Conservation (phyloP, 2,329 filamentous ascomycete species). For the Cytospora paraplurivora region DNA sequence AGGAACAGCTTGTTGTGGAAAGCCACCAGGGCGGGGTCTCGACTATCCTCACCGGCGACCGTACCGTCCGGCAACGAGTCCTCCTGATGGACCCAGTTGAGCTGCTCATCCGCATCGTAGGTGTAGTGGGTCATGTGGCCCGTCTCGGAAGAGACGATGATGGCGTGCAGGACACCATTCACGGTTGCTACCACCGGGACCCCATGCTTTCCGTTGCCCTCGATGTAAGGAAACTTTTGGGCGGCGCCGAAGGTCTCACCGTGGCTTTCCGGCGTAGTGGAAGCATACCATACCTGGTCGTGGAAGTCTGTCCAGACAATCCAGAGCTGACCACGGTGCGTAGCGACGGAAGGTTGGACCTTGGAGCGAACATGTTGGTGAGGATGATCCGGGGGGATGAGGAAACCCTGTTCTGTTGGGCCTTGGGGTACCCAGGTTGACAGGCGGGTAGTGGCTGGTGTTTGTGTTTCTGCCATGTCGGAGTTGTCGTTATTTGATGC, state of each 20-base stretch:
- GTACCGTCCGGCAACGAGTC: constrained; percentile 32
- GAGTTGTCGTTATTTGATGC: not conserved
- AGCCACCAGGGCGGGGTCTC: constrained; percentile 35
- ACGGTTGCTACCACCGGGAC: constrained; percentile 40
- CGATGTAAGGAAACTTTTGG: constrained; percentile 33
- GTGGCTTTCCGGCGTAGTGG: constrained; percentile 33
- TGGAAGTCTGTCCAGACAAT: constrained; percentile 38
- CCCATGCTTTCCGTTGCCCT: constrained; percentile 30
- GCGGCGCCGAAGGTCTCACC: constrained; percentile 34
- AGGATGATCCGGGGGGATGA: constrained; percentile 30
- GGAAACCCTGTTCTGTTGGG: constrained; percentile 33
- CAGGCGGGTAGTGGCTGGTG: not conserved
- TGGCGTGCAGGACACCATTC: constrained; percentile 39
- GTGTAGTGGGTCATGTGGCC: constrained; percentile 38
- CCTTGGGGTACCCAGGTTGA: constrained; percentile 39
- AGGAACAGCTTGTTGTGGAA: constrained; percentile 42
- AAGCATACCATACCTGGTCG: constrained; percentile 38
- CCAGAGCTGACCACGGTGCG: constrained; percentile 41
- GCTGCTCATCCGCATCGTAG: constrained; percentile 37
- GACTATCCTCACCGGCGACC: constrained; percentile 32
- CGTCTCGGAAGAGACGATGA: constrained; percentile 34
- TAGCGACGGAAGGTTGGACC: constrained; percentile 38
- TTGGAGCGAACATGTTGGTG: constrained; percentile 36
- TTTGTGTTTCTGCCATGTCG: not conserved
- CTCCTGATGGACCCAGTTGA: constrained; percentile 33